Conservation (phyloP, 257 asterid genomes). For the Solanum habrochaites region DNA sequence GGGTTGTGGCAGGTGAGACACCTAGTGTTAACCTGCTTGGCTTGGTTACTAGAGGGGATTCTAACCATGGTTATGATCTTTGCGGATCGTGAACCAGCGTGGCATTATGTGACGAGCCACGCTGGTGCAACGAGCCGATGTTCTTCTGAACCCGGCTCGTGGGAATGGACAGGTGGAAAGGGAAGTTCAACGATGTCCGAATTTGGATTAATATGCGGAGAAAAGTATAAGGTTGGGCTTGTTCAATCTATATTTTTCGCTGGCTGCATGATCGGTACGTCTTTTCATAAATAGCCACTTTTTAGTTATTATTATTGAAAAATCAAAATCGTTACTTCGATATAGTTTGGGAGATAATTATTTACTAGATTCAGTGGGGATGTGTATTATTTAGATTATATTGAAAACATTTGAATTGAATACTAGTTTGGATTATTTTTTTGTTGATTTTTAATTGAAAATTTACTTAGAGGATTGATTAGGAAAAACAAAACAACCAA, state of each 20-base stretch:
- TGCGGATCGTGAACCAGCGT: slow-evolving; percentile 65
- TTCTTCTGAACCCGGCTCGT: slow-evolving; percentile 28
- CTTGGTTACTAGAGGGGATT: slow-evolving; percentile 78
- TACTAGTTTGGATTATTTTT: no score
- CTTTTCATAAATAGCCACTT: neutral
- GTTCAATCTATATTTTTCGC: slow-evolving; percentile 72
- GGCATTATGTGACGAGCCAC: slow-evolving; percentile 60
- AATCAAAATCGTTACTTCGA: neutral
- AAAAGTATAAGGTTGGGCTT: slow-evolving; percentile 67
- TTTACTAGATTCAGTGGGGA: no score
- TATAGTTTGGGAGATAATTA: no score
- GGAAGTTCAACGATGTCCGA: slow-evolving; percentile 63
- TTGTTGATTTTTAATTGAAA: no score
- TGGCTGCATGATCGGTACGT: slow-evolving; percentile 77
- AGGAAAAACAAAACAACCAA: no score
- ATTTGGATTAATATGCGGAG: slow-evolving; percentile 55
- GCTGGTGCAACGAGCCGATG: neutral
- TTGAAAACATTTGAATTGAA: no score
- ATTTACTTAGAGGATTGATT: no score
- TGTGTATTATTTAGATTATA: no score
- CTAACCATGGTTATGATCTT: slow-evolving; percentile 85
- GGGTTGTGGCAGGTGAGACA: slow-evolving; percentile 73
- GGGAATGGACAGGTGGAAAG: slow-evolving; percentile 66
- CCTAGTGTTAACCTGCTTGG: slow-evolving; percentile 53
- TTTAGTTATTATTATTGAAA: neutral